phyloP scores from a whole-genome alignment of 2,329 filamentous ascomycete genomes.

The Ceratocystis albifundus region DNA sequence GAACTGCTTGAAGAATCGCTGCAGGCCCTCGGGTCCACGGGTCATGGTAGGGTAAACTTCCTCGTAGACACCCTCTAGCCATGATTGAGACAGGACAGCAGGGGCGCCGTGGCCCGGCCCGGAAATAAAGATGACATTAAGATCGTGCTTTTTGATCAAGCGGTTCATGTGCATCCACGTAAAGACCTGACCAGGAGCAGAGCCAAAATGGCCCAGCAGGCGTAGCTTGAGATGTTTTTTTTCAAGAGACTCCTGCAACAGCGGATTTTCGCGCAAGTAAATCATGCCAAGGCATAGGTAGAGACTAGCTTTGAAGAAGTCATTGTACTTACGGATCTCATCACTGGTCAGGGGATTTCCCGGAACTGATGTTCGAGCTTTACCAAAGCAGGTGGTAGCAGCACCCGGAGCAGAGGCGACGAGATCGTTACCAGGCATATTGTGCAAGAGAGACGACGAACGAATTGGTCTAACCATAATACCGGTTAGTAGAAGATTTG shows the following conservation, averaged over 20 bases:
- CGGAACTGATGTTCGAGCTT: conserved; percentile 52
- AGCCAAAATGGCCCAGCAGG: conserved; percentile 67
- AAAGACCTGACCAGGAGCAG: conserved; percentile 69
- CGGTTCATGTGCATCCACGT: conserved; percentile 75
- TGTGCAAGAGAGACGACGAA: not conserved
- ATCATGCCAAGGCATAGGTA: conserved; percentile 73
- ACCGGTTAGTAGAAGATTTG: too few species aligned
- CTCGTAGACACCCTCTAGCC: conserved; percentile 65
- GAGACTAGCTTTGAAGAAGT: conserved; percentile 62
- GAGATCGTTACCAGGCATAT: not conserved
- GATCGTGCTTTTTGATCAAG: conserved; percentile 66
- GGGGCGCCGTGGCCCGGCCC: conserved; percentile 70
- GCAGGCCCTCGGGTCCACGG: conserved; percentile 56
- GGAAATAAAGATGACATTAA: conserved; percentile 61
- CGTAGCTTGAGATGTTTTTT: conserved; percentile 61
- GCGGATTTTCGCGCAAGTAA: conserved; percentile 61
- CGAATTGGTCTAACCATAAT: not conserved
- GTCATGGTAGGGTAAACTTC: conserved; percentile 67
- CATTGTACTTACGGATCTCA: conserved; percentile 56
- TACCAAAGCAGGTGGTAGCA: conserved; percentile 51
- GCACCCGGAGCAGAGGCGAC: not conserved
- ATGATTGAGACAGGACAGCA: conserved; percentile 62
- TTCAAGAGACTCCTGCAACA: conserved; percentile 57
- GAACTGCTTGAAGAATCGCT: conserved; percentile 71
- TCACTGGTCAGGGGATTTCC: conserved; percentile 51